Evolutionary conservation across 164 flowering plant genomes (phyloP), one percentile per base, ranked within the genome.

Genomic region (Macadamia integrifolia): DNA sequence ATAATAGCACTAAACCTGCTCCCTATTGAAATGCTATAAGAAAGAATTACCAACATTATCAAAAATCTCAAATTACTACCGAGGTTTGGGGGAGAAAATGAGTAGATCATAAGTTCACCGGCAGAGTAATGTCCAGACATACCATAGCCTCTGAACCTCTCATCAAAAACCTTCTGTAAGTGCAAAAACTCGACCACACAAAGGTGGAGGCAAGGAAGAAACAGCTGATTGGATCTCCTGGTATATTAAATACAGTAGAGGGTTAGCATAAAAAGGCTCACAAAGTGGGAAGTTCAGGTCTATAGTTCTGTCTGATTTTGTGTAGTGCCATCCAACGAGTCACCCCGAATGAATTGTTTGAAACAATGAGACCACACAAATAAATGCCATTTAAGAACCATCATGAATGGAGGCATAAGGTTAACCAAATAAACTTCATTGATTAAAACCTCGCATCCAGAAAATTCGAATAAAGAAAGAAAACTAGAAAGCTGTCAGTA

Each of bases 191-290:
- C 93, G 83, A 23, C 88, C 91, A 0, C 81, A 83, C 74, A 94
- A 73, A 69, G 86, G 79, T 52, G 87, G 80, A 56, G 84, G 85
- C 76, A 94, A 53, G 31, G 81, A 75, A 64, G 88, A 83, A 35
- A 90, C 74, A 61, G 96, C 97, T 69, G 82, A 77, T 72, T 84
- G 65, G 65, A 93, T 91, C 78, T 87, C 96, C 97, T 91, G 86
- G 58, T 46, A 69, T 68, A 72, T 12, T 57, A 62, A 8, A 14
- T 30, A 58, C 57, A 53, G 57, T 4, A 2, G 14, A 53, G 15
- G 18, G 11, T 49, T 49, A 49, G 15, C 15, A 17, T 53, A 53
- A 53, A 12, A 14, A 53, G 15, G 0, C 0, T 53, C 13, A 14
- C 57, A 53, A 3, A 11, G 15, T 12, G 57, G 57, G 57, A 53